Base-by-base conservation (phyloP, 1,284 basidiomycete genomes). In the Sanghuangporus weigelae region DNA sequence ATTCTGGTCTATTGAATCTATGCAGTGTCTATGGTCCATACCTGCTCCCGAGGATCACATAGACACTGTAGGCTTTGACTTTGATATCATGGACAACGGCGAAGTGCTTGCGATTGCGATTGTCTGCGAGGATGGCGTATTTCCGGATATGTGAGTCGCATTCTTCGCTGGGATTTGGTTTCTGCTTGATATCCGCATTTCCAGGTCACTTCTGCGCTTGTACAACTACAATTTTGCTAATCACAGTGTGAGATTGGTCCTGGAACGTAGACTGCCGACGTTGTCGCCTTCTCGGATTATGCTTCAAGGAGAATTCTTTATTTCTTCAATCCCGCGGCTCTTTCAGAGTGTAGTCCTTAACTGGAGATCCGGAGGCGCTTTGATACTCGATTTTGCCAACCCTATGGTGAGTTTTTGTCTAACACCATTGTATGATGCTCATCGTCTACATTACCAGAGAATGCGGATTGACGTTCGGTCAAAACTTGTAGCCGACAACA, bases 41-140 rank as follows among this genome's bases (percentile, higher is more conserved):
- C 10, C 56, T 14, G 38, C 39, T 6, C 44, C 26, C 11, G 56
- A 7, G 16, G 40, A 44, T 14, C 36, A 57, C 11, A 42, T 38
- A 35, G 49, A 39, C n/a, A 36, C 23, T 35, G 36, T 54, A n/a
- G 48, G 46, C 16, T 60, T 60, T 31, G 49, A 60, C 39, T 60
- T 36, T 26, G 59, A 60, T 11, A 23, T 60, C 21, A 16, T 51
- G 35, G n/a, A 40, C n/a, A 23, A 44, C 42, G 49, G 50, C 19
- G 6, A 44, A 12, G 26, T 57, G 8, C 56, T 57, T 26, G 35
- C 39, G 19, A 16, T 57, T 16, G 39, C 56, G 7, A 31, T 23
- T 44, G 56, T 48, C 44, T 42, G 56, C 11, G 39, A 57, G 19
- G 39, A 57, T 44, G 23, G 19, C 19, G 44, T 35, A 14, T 36